Percentiles rank a stretch among this genome's conserved stretches.
Conservation (phyloP, 2,329 filamentous ascomycete species). For the Lojkania enalia region DNA sequence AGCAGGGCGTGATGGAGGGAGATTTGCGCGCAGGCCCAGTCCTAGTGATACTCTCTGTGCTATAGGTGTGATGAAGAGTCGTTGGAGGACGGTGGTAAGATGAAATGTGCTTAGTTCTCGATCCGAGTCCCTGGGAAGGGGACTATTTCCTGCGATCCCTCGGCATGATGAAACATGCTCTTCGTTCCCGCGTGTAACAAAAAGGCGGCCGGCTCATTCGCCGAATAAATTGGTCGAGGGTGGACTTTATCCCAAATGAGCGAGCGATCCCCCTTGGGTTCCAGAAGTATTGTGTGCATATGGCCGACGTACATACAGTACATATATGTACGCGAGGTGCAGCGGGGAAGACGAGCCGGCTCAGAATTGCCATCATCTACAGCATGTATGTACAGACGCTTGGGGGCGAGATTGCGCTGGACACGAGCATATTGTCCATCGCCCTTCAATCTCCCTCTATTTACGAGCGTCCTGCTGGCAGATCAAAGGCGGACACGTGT, state of each 20-base stretch:
- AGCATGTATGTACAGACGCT: neutral
- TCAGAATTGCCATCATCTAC: neutral
- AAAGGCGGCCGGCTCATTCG: slow-evolving; percentile 6
- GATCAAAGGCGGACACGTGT: slow-evolving; percentile 18
- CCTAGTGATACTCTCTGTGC: neutral
- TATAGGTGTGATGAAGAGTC: neutral
- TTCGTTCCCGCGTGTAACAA: slow-evolving; percentile 15
- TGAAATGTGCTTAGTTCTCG: neutral
- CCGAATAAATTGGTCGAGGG: slow-evolving; percentile 9
- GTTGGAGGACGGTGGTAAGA: neutral
- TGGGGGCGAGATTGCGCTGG: neutral
- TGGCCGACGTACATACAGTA: neutral
- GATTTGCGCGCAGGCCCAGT: neutral
- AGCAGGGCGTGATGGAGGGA: too few species aligned
- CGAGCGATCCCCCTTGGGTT: neutral
- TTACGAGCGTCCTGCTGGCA: slow-evolving; percentile 4
- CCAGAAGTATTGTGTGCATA: slow-evolving; percentile 10
- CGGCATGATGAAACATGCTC: slow-evolving; percentile 18
- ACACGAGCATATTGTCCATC: slow-evolving; percentile 15
- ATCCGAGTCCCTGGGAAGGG: neutral
- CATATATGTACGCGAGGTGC: too few species aligned
- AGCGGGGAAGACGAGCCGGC: neutral
- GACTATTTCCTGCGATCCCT: neutral
- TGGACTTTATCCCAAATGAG: slow-evolving; percentile 7
- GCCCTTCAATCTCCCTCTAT: slow-evolving; percentile 15